These are phyloP conservation scores for Fusarium veterinarium DNA, from an alignment of 2,329 filamentous ascomycete genomes.

Conservation along the genomic window DNA sequence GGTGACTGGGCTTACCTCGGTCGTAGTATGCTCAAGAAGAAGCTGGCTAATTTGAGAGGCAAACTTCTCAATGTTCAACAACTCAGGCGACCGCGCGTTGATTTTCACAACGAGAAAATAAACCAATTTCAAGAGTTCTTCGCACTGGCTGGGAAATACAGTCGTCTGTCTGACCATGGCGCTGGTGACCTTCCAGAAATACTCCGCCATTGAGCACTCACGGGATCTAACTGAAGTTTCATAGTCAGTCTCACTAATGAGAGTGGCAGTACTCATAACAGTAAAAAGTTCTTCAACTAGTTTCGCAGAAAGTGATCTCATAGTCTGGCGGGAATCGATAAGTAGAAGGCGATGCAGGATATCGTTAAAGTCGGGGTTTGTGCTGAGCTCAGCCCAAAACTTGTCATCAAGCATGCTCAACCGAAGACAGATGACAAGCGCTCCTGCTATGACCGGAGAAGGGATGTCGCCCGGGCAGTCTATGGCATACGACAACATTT, in stretches of 20 bases:
- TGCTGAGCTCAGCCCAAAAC: conserved; percentile 47
- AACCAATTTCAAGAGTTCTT: conserved; percentile 59
- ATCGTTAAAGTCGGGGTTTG: conserved; percentile 36
- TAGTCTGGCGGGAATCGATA: conserved; percentile 40
- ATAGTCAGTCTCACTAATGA: neutral
- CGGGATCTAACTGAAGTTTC: neutral
- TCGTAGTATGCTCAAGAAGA: conserved; percentile 54
- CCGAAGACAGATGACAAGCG: conserved; percentile 46
- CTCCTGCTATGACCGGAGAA: conserved; percentile 42
- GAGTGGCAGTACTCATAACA: neutral
- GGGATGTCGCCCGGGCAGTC: conserved; percentile 39
- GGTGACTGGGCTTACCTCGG: conserved; percentile 50
- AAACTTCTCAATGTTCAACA: conserved; percentile 47
- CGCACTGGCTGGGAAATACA: conserved; percentile 51
- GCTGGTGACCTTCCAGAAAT: conserved; percentile 49
- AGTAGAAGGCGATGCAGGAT: conserved; percentile 45
- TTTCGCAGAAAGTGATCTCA: conserved; percentile 49
- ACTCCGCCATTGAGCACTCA: conserved; percentile 36
- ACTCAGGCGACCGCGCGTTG: conserved; percentile 37
- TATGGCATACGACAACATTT: conserved; percentile 45
- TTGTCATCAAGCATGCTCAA: conserved; percentile 43
- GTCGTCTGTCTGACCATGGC: conserved; percentile 51
- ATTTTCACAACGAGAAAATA: conserved; percentile 55
- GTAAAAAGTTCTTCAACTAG: conserved; percentile 48
- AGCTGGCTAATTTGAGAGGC: conserved; percentile 47